These are phyloP conservation scores for Myriosclerotinia curreyana DNA, from an alignment of 2,329 filamentous ascomycete genomes.

Conservation along the genomic window DNA sequence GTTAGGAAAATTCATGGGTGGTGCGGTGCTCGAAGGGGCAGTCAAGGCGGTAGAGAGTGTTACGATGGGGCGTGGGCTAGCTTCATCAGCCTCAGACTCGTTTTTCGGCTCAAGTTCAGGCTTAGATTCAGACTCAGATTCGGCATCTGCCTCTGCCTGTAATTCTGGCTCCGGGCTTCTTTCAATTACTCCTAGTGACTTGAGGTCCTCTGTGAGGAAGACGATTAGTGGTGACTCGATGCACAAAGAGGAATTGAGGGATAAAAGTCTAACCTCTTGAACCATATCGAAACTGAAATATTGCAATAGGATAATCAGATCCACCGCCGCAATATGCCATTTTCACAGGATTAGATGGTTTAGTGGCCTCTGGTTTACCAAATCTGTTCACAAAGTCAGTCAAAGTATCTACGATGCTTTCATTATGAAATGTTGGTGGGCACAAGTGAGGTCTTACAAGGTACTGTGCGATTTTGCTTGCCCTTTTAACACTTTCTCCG, in stretches of 20 bases:
- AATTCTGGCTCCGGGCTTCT: background rate
- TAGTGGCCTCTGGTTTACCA: background rate
- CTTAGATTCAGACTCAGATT: background rate
- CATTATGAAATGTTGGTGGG: background rate
- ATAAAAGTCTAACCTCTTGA: background rate
- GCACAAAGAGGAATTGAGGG: background rate
- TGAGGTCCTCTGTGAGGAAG: background rate
- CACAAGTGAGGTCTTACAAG: background rate
- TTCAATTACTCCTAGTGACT: background rate
- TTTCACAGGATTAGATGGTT: background rate
- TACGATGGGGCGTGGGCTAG: fast-evolving
- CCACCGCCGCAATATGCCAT: background rate
- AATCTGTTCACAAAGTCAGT: background rate
- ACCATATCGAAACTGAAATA: constrained; percentile 11
- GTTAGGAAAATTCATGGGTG: background rate
- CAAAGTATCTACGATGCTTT: background rate
- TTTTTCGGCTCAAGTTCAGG: background rate
- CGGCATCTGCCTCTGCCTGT: too few relatives aligned
- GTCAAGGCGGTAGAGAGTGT: too few relatives aligned
- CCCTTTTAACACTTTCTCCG: background rate
- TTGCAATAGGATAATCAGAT: constrained; percentile 1
- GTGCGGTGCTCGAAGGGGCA: background rate
- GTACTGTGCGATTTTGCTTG: constrained; percentile 14
- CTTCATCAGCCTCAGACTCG: background rate
- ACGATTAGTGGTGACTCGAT: background rate